These are phyloP conservation scores for Fusarium pseudonygamai DNA, from an alignment of 2,329 filamentous ascomycete genomes.

Conservation along the genomic window DNA sequence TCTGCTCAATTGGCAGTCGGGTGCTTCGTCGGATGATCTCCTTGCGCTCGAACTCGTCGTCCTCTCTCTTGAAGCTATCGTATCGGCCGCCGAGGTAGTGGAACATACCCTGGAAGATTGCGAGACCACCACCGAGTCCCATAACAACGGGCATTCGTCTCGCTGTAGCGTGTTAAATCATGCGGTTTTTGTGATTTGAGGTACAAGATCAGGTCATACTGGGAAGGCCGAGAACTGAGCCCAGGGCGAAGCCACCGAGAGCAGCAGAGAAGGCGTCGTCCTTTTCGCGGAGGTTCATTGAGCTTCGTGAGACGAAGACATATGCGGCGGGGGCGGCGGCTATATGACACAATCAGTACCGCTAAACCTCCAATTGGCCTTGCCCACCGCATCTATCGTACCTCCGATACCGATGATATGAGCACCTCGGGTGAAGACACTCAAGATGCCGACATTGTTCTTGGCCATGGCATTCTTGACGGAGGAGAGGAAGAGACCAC, in stretches of 20 bases:
- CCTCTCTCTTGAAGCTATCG: slow-evolving; percentile 61
- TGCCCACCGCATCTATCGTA: slow-evolving; percentile 34
- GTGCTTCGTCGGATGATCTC: slow-evolving; percentile 77
- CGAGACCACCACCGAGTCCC: slow-evolving; percentile 69
- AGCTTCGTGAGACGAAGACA: slow-evolving; percentile 78
- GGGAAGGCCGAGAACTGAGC: slow-evolving; percentile 75
- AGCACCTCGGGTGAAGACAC: slow-evolving; percentile 82
- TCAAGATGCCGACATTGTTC: slow-evolving; percentile 82
- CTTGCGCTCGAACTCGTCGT: slow-evolving; percentile 79
- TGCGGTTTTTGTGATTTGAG: background rate
- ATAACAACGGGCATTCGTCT: slow-evolving; percentile 74
- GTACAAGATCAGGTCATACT: slow-evolving; percentile 72
- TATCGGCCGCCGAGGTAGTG: slow-evolving; percentile 74
- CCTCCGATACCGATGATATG: slow-evolving; percentile 69
- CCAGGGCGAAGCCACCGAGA: slow-evolving; percentile 80
- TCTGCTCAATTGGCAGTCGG: slow-evolving; percentile 80
- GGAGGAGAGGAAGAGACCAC: slow-evolving; percentile 77
- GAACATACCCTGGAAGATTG: slow-evolving; percentile 68
- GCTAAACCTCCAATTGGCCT: slow-evolving; percentile 30
- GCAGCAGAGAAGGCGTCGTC: slow-evolving; percentile 81
- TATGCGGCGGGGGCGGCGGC: slow-evolving; percentile 72
- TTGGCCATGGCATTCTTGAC: slow-evolving; percentile 88
- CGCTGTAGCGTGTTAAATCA: slow-evolving; percentile 43
- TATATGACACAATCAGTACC: slow-evolving; percentile 55
- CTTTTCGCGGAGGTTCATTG: slow-evolving; percentile 86